These are phyloP conservation scores for Oryza punctata DNA, from an alignment of 176 grass and related monocot genomes.

Conservation along the genomic window DNA sequence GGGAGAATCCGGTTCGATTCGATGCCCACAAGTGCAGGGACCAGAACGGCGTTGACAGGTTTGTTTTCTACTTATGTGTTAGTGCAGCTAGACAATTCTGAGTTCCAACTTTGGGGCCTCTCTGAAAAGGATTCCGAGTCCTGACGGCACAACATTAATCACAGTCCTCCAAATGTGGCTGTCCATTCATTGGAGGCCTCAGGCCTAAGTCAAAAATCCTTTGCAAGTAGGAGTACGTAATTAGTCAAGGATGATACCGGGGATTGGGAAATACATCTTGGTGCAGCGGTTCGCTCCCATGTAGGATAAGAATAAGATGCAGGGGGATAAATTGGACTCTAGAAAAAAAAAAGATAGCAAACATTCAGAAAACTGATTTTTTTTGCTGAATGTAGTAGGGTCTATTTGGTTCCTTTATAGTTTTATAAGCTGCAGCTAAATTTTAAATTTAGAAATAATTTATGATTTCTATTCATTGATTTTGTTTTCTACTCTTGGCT, in stretches of 20 bases:
- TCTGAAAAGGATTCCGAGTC: neutral
- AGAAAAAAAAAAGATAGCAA: no score
- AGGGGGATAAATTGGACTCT: no score
- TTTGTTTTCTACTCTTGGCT: no score
- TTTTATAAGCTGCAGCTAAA: no score
- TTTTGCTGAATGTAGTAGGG: no score
- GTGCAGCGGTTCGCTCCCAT: no score
- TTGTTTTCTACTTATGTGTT: neutral
- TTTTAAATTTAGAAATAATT: no score
- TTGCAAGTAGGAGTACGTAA: neutral
- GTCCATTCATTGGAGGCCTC: conserved; percentile 25
- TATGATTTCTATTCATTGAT: no score
- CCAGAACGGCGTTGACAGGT: neutral
- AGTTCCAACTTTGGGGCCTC: neutral
- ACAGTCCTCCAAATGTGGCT: conserved; percentile 4
- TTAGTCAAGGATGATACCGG: neutral
- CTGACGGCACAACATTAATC: conserved; percentile 4
- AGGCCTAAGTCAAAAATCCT: neutral
- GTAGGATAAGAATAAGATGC: no score
- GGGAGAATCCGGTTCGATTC: conserved; percentile 12
- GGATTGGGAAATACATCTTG: no score
- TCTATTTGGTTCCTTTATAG: no score
- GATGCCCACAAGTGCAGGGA: neutral
- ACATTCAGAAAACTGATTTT: no score
- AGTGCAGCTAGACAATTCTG: neutral